Evolutionary conservation across 768 basidiomycete genomes (phyloP).

Genomic region (Suillus occidentalis): DNA sequence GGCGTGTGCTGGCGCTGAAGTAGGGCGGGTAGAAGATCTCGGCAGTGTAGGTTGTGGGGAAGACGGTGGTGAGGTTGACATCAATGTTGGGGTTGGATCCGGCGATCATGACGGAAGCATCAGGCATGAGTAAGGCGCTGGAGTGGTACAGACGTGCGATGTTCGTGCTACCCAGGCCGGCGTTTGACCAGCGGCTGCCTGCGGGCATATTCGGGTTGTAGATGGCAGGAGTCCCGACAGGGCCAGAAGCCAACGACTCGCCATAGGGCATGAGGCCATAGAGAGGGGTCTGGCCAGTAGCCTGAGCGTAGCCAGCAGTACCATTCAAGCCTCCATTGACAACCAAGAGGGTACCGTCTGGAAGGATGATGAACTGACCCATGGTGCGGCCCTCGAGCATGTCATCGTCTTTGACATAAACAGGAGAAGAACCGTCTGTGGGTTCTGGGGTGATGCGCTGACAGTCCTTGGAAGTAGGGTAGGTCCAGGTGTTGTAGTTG

Average conservation of each 20-base stretch:
- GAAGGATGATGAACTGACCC: constrained; percentile 88
- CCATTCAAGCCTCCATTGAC: constrained; percentile 84
- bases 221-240: constrained; percentile 75
- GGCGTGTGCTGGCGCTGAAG: constrained; percentile 69
- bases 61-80: constrained; percentile 59
- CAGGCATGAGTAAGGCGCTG: constrained; percentile 84
- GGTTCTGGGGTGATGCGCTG: constrained; percentile 89
- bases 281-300: constrained; percentile 43
- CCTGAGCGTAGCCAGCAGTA: constrained; percentile 81
- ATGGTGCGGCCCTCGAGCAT: constrained; percentile 80
- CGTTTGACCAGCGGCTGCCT: constrained; percentile 74
- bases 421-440: constrained; percentile 55
- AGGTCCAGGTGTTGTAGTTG: constrained; percentile 68
- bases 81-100: constrained; percentile 95
- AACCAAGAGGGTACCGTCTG: constrained; percentile 75
- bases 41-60: constrained; percentile 76
- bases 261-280: constrained; percentile 63
- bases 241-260: constrained; percentile 77
- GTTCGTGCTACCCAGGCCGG: constrained; percentile 56
- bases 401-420: constrained; percentile 70
- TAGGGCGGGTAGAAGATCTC: constrained; percentile 94
- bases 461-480: constrained; percentile 70
- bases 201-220: constrained; percentile 75
- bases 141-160: constrained; percentile 92
- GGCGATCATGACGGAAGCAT: constrained; percentile 82